phyloP scores from a whole-genome alignment of 495 filamentous ascomycete genomes.

The Clohesyomyces aquaticus region DNA sequence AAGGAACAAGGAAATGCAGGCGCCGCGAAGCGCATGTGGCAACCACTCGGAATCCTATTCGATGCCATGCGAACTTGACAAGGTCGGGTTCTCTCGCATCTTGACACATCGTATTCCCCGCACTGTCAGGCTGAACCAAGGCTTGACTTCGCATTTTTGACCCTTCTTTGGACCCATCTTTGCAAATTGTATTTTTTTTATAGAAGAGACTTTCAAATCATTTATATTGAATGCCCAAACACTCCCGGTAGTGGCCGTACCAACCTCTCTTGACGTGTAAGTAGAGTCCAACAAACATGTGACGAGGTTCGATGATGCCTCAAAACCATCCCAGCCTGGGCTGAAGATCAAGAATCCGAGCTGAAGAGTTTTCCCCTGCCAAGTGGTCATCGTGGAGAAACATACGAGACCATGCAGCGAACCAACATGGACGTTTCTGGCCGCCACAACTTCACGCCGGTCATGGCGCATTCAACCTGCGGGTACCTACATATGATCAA shows the following conservation, averaged over 20 bases:
- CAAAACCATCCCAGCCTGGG: background rate
- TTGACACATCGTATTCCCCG: too few relatives aligned
- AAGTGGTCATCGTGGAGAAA: constrained; percentile 27
- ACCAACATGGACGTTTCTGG: background rate
- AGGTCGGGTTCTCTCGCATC: too few relatives aligned
- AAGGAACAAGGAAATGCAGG: background rate
- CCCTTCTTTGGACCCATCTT: too few relatives aligned
- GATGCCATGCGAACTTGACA: too few relatives aligned
- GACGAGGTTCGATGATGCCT: too few relatives aligned
- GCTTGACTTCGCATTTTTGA: too few relatives aligned
- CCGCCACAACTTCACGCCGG: background rate
- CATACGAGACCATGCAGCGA: constrained; percentile 23
- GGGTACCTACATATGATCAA: background rate
- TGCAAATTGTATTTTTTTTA: too few relatives aligned
- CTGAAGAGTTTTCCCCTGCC: constrained; percentile 22
- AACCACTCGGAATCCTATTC: background rate
- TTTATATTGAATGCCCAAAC: too few relatives aligned
- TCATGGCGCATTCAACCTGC: background rate
- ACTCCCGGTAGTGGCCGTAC: too few relatives aligned
- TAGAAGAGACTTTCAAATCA: too few relatives aligned
- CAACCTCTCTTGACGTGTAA: too few relatives aligned
- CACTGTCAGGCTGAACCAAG: constrained; percentile 17
- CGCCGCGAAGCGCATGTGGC: background rate
- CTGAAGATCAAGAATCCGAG: constrained; percentile 8
- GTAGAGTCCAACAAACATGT: too few relatives aligned